phyloP scores from a whole-genome alignment of 331 rosid species.

The Pyrus hybrid region DNA sequence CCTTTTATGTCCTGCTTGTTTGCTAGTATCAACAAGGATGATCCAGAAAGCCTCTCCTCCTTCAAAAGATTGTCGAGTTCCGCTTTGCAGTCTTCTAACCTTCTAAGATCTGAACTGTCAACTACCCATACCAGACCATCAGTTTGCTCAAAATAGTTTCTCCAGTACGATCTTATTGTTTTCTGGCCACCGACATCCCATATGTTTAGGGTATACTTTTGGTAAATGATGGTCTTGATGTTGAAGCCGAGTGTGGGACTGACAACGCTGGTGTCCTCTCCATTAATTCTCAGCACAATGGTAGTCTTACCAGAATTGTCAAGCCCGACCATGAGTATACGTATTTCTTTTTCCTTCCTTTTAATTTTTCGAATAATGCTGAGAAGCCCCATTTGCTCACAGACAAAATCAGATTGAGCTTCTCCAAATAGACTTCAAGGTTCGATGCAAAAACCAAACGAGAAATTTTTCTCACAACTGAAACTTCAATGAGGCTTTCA shows the following conservation, averaged over 20 bases:
- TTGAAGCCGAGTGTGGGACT: slow-evolving; percentile 87
- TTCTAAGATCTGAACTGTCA: slow-evolving; percentile 85
- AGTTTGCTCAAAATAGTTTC: slow-evolving; percentile 93
- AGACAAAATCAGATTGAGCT: not conserved
- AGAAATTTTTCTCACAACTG: too few species aligned
- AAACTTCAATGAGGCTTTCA: too few species aligned
- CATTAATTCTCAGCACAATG: slow-evolving; percentile 73
- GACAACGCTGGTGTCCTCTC: slow-evolving; percentile 78
- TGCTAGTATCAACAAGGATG: slow-evolving; percentile 76
- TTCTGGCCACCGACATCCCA: slow-evolving; percentile 98
- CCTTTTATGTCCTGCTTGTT: slow-evolving; percentile 89
- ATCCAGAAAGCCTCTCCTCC: slow-evolving; percentile 85
- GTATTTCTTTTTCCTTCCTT: slow-evolving; percentile 78
- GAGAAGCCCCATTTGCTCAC: slow-evolving; percentile 64
- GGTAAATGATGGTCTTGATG: slow-evolving; percentile 75
- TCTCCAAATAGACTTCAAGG: not conserved
- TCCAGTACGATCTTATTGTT: slow-evolving; percentile 90
- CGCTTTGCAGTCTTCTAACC: slow-evolving; percentile 82
- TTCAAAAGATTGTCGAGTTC: slow-evolving; percentile 86
- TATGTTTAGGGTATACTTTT: slow-evolving; percentile 82
- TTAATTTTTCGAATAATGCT: slow-evolving; percentile 72
- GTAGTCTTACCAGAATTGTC: slow-evolving; percentile 86
- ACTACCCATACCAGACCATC: slow-evolving; percentile 95
- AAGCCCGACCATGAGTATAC: slow-evolving; percentile 79
- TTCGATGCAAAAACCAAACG: not conserved